Evolutionary conservation across 352 stramenopile genomes (phyloP), one percentile per base, ranked within the genome.

Genomic region (Phytopythium aichiense): DNA sequence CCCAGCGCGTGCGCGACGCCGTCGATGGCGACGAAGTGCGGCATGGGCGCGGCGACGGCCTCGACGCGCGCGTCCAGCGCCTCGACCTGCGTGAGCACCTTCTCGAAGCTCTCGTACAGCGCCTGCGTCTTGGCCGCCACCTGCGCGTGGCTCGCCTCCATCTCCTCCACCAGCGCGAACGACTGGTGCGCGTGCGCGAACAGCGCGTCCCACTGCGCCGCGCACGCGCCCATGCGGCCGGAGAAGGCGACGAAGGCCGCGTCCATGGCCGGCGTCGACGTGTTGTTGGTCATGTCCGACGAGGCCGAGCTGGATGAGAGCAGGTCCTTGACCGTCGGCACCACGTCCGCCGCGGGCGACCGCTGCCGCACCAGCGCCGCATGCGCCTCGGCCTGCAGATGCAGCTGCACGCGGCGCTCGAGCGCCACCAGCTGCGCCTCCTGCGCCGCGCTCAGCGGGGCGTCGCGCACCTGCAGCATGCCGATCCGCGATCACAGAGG

Each of bases 71-170:
- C 71, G 35, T 84, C 79, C 30, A 94, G 68, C 35, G 71, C 73
- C 31, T 91, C 81, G 8, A 91, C 65, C 53, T 90, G 76, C 53
- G 85, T 66, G 49, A 88, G 53, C 8, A 79, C 69, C 59, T 77
- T 84, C 63, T 91, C 86, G 48, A 94, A 94, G 59, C 70, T 86
- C 58, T 86, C 74, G 58, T 92, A 92, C 56, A 94, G 64, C 20
- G 86, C 81, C 31, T 82, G 77, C 4, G 86, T 94, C 71, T 89
- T 88, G 58, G 73, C 66, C 25, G 79, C 81, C 30, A 94, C 84
- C 56, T 91, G 81, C 40, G 70, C 79, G 68, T 94, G 86, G 66
- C 80, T 88, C n/a, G 71, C 64, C 58, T 94, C 86, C 86, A 94
- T 92, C 45, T 92, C 81, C 18, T 87, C 74, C 28, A 94, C 80